Conservation (phyloP, 768 basidiomycete genomes). For the Chalciporus pseudorubinellus region DNA sequence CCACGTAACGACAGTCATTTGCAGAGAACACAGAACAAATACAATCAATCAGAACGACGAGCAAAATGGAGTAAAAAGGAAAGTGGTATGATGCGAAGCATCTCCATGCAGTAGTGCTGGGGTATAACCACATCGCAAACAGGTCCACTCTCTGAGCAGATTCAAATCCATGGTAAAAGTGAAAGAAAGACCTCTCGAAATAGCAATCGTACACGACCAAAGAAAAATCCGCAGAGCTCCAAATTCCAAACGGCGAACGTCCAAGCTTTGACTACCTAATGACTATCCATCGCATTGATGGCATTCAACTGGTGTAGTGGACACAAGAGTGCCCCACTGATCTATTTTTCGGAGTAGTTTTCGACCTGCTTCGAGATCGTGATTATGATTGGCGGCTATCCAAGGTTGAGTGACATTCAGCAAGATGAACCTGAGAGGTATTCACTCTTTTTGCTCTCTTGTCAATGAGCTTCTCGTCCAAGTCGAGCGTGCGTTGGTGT, state of each 20-base stretch:
- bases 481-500: conserved; percentile 7
- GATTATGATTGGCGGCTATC: conserved; percentile 17
- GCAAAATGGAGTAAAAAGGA: not conserved
- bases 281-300: no score
- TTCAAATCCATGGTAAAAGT: not conserved
- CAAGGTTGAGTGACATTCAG: no score
- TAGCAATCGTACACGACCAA: not conserved
- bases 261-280: not conserved
- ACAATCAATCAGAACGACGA: not conserved
- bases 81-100: not conserved
- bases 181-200: not conserved
- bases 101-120: no score
- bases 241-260: not conserved
- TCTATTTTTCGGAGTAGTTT: conserved; percentile 3
- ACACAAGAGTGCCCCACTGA: not conserved
- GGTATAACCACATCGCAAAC: no score
- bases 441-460: conserved; percentile 2
- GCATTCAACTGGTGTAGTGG: no score
- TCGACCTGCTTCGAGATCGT: conserved; percentile 11
- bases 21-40: not conserved
- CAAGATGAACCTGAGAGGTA: no score
- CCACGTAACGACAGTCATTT: not conserved
- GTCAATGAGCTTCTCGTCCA: conserved; percentile 9
- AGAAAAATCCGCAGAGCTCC: not conserved
- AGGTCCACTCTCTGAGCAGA: not conserved